Evolutionary conservation across 768 basidiomycete genomes (phyloP), one percentile per base, ranked within the genome.

Genomic region (Suillus fuscotomentosus): DNA sequence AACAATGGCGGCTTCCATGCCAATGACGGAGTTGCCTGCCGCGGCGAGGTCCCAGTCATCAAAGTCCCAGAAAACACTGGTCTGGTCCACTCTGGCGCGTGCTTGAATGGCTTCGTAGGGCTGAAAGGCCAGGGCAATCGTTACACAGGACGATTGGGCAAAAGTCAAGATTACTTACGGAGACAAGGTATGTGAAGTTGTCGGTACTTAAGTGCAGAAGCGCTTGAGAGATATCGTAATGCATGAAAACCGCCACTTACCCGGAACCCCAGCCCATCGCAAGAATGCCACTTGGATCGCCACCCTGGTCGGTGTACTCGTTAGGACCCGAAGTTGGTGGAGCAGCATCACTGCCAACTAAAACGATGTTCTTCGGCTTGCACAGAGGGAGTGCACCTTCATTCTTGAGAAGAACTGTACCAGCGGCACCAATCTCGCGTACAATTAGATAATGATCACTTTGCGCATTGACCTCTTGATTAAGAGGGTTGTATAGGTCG

Each of bases 211-310:
- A 38, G 8, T 8, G 22, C 27, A 51, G 66, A 34, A 70, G 60
- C 14, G 13, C 56, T 57, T 60, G 27, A 66, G 47, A 80, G 82
- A 80, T 65, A 82, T 83, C 15, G 34, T 20, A 2, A 55, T 22
- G 38, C 24, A 51, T n/a, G 20, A 45, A 15, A 17, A 24, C 36
- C 15, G 36, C 31, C 15, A 69, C 77, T 45, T 53, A 81, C 76
- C 93, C 94, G 59, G 89, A 91, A 43, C 94, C 95, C 95, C 95
- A 97, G 15, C 94, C 94, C 89, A 95, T 90, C 9, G 93, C 94
- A 24, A 97, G 81, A 20, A 90, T 82, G 11, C 94, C 94, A 56
- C 83, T 84, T 38, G 78, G 75, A 53, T 79, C 77, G 31, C 88
- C 87, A 56, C 83, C 86, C 31, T 76, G 85, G 67, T 93, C 89